phyloP scores from a whole-genome alignment of 2,329 filamentous ascomycete genomes.

The Microcera coccophila region DNA sequence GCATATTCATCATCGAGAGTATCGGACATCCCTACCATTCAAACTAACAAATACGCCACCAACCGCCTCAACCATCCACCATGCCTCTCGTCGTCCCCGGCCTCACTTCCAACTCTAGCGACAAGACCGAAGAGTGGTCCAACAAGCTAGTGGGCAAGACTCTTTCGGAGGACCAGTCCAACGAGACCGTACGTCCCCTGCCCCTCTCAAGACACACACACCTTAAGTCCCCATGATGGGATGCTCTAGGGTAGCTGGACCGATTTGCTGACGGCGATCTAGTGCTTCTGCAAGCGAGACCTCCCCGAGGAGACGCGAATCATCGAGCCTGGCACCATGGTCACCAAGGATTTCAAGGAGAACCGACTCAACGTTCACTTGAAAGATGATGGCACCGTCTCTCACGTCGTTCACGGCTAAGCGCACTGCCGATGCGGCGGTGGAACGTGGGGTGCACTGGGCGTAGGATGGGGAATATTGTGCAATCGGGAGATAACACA shows the following conservation, averaged over 20 bases:
- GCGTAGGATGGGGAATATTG: no score
- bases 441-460: no score
- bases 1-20: no score
- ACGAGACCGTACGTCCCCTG: slow-evolving; percentile 47
- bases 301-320: slow-evolving; percentile 55
- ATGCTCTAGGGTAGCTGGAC: slow-evolving; percentile 4
- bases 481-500: no score
- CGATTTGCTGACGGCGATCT: slow-evolving; percentile 2
- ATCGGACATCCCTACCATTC: not conserved
- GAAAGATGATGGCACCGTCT: slow-evolving; percentile 57
- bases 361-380: slow-evolving; percentile 58
- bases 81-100: slow-evolving; percentile 65
- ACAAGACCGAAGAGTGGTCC: slow-evolving; percentile 55
- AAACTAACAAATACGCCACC: not conserved
- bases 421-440: no score
- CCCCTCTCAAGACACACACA: no score
- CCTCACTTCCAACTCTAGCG: slow-evolving; percentile 44
- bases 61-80: slow-evolving; percentile 15
- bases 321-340: slow-evolving; percentile 53
- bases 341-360: slow-evolving; percentile 54
- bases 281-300: slow-evolving; percentile 60
- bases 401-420: slow-evolving; percentile 55
- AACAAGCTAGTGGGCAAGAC: slow-evolving; percentile 63
- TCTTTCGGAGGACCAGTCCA: slow-evolving; percentile 44
- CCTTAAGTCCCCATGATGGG: no score